phyloP scores from a whole-genome alignment of 2,329 filamentous ascomycete species.

The Phialophora expanda region DNA sequence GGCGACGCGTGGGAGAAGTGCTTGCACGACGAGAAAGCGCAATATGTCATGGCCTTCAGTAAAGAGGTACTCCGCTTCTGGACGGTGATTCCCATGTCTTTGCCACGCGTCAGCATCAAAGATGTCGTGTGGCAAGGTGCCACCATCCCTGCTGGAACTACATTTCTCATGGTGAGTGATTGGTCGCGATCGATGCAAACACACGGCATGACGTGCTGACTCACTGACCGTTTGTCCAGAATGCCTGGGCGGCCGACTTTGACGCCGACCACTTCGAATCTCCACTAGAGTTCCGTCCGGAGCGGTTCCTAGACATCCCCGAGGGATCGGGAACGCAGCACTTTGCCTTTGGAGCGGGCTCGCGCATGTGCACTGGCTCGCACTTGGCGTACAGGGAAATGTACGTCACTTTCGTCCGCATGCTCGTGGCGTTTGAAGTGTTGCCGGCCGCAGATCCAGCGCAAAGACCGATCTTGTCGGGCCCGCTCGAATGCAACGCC shows the following conservation, averaged over 20 bases:
- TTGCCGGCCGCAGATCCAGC: constrained; percentile 18
- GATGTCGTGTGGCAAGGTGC: constrained; percentile 71
- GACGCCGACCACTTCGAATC: constrained; percentile 70
- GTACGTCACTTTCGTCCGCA: constrained; percentile 37
- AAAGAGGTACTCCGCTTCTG: constrained; percentile 80
- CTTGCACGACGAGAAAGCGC: constrained; percentile 73
- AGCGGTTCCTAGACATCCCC: constrained; percentile 66
- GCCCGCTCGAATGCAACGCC: constrained; percentile 37
- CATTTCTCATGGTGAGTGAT: constrained; percentile 71
- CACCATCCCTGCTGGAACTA: constrained; percentile 74
- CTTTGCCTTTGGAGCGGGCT: constrained; percentile 37
- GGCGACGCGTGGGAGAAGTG: constrained; percentile 76
- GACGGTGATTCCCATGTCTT: constrained; percentile 77
- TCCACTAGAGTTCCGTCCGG: constrained; percentile 67
- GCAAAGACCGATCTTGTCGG: constrained; percentile 24
- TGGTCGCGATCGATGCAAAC: no score
- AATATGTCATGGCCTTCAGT: constrained; percentile 76
- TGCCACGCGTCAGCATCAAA: constrained; percentile 60
- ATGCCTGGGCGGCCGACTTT: constrained; percentile 73
- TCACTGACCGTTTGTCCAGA: constrained; percentile 8
- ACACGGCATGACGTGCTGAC: not conserved
- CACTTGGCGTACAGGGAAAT: constrained; percentile 39
- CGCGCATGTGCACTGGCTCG: constrained; percentile 38
- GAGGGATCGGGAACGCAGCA: constrained; percentile 57
- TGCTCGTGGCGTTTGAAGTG: constrained; percentile 37